phyloP scores from a whole-genome alignment of 1,139 yeast species.

The Suhomyces coccinellae region DNA sequence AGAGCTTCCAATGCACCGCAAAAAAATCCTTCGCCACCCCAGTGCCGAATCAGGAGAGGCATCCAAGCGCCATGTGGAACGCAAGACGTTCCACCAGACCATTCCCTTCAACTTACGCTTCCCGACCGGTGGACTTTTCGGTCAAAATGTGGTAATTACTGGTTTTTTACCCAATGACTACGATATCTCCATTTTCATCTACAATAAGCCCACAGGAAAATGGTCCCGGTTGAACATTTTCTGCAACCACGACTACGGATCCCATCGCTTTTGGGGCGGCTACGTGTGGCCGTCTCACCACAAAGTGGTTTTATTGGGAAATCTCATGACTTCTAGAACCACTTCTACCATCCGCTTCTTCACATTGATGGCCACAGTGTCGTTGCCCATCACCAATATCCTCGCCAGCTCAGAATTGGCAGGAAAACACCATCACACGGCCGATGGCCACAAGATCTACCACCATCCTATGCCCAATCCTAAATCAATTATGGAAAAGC shows the following conservation, averaged over 20 bases:
- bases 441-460: conserved; percentile 24
- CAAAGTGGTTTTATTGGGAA: conserved; percentile 59
- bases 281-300: conserved; percentile 78
- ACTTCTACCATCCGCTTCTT: conserved; percentile 60
- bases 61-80: conserved; percentile 4
- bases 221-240: conserved; percentile 64
- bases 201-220: conserved; percentile 59
- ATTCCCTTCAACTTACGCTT: conserved; percentile 46
- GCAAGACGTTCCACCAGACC: conserved; percentile 16
- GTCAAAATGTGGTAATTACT: conserved; percentile 59
- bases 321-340: conserved; percentile 46
- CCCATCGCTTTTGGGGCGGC: conserved; percentile 66
- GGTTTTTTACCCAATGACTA: conserved; percentile 58
- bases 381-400: conserved; percentile 64
- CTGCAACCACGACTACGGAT: conserved; percentile 56
- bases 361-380: conserved; percentile 56
- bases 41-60: background rate
- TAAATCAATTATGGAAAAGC: conserved; percentile 6
- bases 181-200: conserved; percentile 58
- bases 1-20: conserved; percentile 28
- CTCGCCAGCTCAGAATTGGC: conserved; percentile 48
- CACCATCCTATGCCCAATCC: conserved; percentile 10
- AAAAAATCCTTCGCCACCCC: conserved; percentile 10
- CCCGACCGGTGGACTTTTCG: conserved; percentile 64
- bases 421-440: conserved; percentile 24